Evolutionary conservation across 1,139 yeast species (phyloP).

Genomic region (Lodderomyces orthopsilosis): DNA sequence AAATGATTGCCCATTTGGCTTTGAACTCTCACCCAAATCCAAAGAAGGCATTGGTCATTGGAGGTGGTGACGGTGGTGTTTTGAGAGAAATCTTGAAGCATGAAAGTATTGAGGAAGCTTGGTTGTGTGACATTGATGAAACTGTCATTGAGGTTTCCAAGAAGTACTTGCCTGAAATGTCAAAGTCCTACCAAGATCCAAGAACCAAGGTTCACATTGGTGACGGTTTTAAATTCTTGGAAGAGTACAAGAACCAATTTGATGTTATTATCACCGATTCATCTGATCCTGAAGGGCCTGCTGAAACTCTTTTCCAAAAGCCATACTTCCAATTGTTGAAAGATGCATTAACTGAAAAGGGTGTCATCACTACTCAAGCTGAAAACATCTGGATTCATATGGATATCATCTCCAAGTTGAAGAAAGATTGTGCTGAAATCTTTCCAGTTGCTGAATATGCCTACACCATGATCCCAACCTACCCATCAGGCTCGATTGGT

Average conservation of each 20-base stretch:
- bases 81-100: conserved; percentile 90
- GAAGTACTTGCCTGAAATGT: conserved; percentile 80
- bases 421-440: conserved; percentile 69
- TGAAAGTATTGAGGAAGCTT: conserved; percentile 75
- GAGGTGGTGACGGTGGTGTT: conserved; percentile 98
- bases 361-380: conserved; percentile 89
- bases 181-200: conserved; percentile 75
- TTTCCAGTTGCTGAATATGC: conserved; percentile 90
- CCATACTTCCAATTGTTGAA: conserved; percentile 78
- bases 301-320: conserved; percentile 82
- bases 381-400: conserved; percentile 89
- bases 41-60: conserved; percentile 83
- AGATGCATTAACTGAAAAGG: conserved; percentile 79
- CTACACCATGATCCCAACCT: conserved; percentile 86
- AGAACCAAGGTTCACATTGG: conserved; percentile 81
- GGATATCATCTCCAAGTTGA: conserved; percentile 72
- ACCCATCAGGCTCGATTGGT: conserved; percentile 92
- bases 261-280: conserved; percentile 94
- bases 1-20: conserved; percentile 90
- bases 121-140: conserved; percentile 90
- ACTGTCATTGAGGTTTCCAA: conserved; percentile 81
- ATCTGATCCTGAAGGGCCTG: conserved; percentile 97
- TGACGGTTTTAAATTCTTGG: conserved; percentile 89
- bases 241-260: conserved; percentile 65
- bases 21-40: conserved; percentile 89